phyloP scores from a whole-genome alignment of 2,329 filamentous ascomycete genomes.

The Xenoacremonium recifei region DNA sequence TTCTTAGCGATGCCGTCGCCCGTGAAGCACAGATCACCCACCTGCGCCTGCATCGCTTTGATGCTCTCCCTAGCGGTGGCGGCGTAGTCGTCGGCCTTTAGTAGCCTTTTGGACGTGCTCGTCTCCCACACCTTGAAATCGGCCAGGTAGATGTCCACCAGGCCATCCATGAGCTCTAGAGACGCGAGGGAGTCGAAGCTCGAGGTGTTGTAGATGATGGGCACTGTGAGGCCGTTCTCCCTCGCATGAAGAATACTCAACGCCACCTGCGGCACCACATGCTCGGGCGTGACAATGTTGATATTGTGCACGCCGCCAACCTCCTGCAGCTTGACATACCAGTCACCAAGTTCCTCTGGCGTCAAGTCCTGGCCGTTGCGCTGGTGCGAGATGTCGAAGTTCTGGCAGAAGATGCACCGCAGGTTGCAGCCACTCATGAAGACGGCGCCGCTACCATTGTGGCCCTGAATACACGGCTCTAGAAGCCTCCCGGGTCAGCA shows the following conservation, averaged over 20 bases:
- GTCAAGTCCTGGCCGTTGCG: constrained; percentile 78
- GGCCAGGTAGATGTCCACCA: constrained; percentile 84
- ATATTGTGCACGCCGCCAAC: constrained; percentile 85
- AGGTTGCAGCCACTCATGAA: constrained; percentile 78
- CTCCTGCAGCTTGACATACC: constrained; percentile 80
- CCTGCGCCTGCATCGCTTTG: constrained; percentile 76
- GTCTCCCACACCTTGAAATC: constrained; percentile 83
- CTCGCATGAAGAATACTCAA: constrained; percentile 72
- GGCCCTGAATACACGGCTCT: constrained; percentile 81
- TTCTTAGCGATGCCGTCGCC: constrained; percentile 77
- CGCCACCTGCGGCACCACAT: constrained; percentile 81
- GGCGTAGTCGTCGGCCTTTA: constrained; percentile 78
- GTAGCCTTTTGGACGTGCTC: constrained; percentile 63
- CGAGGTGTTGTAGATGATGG: constrained; percentile 83
- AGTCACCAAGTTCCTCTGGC: constrained; percentile 74
- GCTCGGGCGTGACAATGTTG: constrained; percentile 83
- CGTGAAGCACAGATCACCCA: constrained; percentile 81
- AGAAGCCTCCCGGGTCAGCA: neutral
- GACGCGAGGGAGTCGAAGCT: constrained; percentile 76
- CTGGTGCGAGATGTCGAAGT: constrained; percentile 80
- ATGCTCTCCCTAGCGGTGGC: constrained; percentile 72
- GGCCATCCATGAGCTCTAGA: constrained; percentile 69
- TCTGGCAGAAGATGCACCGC: constrained; percentile 76
- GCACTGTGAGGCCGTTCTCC: constrained; percentile 66
- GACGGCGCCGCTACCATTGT: constrained; percentile 75